Percentiles rank a stretch among this genome's conserved stretches.
These are phyloP conservation scores for Leccinum disarticulatum DNA, from an alignment of 768 basidiomycete species.

Conservation along the genomic window DNA sequence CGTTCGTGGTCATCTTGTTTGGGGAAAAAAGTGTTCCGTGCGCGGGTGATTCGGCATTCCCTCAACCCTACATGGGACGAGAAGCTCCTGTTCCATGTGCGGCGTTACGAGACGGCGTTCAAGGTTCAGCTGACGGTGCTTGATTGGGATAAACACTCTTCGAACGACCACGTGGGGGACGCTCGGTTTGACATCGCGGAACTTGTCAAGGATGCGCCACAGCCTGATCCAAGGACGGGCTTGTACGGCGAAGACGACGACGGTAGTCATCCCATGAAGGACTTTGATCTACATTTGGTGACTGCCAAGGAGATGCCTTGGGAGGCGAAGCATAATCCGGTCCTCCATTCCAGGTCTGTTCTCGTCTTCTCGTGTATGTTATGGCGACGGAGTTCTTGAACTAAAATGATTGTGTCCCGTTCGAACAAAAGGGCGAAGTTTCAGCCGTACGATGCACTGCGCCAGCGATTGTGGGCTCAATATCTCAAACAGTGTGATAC, in stretches of 20 bases:
- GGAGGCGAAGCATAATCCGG: no score
- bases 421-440: slow-evolving; percentile 81
- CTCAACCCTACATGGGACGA: slow-evolving; percentile 92
- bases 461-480: slow-evolving; percentile 87
- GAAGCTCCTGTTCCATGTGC: slow-evolving; percentile 93
- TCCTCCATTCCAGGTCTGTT: no score
- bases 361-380: no score
- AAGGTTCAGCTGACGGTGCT: slow-evolving; percentile 79
- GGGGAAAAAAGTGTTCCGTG: slow-evolving; percentile 97
- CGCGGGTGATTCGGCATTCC: slow-evolving; percentile 81
- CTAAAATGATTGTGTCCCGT: no score
- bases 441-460: slow-evolving; percentile 90
- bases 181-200: slow-evolving; percentile 68
- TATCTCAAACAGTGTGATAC: slow-evolving; percentile 89
- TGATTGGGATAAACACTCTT: slow-evolving; percentile 94
- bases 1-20: slow-evolving; percentile 93
- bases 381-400: no score
- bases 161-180: slow-evolving; percentile 89
- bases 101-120: slow-evolving; percentile 79
- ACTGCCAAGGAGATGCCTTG: slow-evolving; percentile 60
- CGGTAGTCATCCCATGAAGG: slow-evolving; percentile 56
- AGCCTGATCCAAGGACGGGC: slow-evolving; percentile 57
- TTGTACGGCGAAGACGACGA: slow-evolving; percentile 40
- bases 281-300: slow-evolving; percentile 63
- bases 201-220: slow-evolving; percentile 64